Evolutionary conservation across 257 asterid genomes (phyloP), one percentile per base, ranked within the genome.

Genomic region (Galeopsis tetrahit): DNA sequence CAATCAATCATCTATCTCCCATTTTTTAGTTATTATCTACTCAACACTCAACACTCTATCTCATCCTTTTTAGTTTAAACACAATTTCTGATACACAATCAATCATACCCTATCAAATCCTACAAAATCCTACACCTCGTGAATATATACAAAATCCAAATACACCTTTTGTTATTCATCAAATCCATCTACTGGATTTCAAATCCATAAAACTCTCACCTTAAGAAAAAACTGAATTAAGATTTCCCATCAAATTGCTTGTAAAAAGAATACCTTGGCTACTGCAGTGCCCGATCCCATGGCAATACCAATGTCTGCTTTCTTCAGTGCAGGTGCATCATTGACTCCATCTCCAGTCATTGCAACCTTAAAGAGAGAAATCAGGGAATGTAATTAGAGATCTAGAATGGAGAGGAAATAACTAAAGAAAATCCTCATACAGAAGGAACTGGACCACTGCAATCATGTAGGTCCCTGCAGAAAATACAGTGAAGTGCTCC

Each of bases 341-440:
- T 95, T 95, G 78, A 95, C 99, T 84, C 99, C 99, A 81, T 95
- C 99, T 70, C 99, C 99, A 78, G 99, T 95, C 99, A 95, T 95
- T 56, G 99, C 99, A 80, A 95, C 98, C 99, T 94, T 88, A 62
- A 44, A 77, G 70, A 69, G 63, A 68, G 76, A 55, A 68, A 67
- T 28, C 48, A 40, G 48, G 63, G n/a, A 40, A 71, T 10, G 68
- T 44, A 36, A 46, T 36, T 57, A 79, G 48, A 74, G 53, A 64
- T 15, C 14, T 59, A 10, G 13, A 53, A 65, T 33, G 11, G 65
- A 73, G 52, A 44, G 57, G 9, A 63, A 64, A 68, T 53, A 60
- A 77, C 49, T 36, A 48, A 31, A 65, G 63, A 60, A 56, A 64
- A 32, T 40, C 14, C 28, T 55, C 35, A 66, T 52, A 44, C n/a